phyloP scores from a whole-genome alignment of 352 stramenopile species.

The Pythium rishiriense region DNA sequence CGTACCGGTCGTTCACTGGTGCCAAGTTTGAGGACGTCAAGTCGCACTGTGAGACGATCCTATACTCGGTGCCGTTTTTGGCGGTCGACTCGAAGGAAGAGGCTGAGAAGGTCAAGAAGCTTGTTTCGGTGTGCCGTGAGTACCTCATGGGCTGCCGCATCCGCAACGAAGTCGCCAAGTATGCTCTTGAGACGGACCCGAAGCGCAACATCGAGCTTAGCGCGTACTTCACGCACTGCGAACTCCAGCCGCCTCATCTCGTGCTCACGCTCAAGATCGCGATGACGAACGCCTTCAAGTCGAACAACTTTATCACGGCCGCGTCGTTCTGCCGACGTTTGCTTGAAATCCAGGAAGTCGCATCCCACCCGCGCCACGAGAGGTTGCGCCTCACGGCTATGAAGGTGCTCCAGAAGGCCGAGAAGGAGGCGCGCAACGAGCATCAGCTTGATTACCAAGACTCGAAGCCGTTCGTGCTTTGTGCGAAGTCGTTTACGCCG shows the following conservation, averaged over 20 bases:
- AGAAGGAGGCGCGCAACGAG: conserved; percentile 99
- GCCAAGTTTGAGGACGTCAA: conserved; percentile 99
- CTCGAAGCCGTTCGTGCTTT: conserved; percentile 95
- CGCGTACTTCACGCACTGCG: conserved; percentile 99
- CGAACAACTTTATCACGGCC: conserved; percentile 99
- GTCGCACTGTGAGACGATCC: conserved; percentile 90
- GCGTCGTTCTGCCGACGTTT: conserved; percentile 98
- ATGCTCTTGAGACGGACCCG: conserved; percentile 65
- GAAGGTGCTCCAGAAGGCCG: conserved; percentile 98
- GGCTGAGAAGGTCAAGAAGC: conserved; percentile 92
- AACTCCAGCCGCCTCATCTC: conserved; percentile 97
- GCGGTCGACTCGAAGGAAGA: conserved; percentile 93
- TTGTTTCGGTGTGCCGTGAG: conserved; percentile 96
- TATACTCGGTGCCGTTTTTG: conserved; percentile 95
- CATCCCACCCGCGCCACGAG: conserved; percentile 85
- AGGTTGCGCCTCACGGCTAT: conserved; percentile 94
- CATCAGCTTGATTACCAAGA: conserved; percentile 98
- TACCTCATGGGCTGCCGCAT: conserved; percentile 98
- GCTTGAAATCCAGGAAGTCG: conserved; percentile 97
- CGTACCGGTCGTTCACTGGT: conserved; percentile 96
- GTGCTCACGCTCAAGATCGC: conserved; percentile 98
- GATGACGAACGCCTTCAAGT: conserved; percentile 99
- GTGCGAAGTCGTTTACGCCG: conserved; percentile 93
- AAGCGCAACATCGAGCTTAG: conserved; percentile 96
- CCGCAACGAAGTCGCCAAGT: conserved; percentile 83